Conservation (phyloP, 2,329 filamentous ascomycete species). For the Pseudocercospora musae region DNA sequence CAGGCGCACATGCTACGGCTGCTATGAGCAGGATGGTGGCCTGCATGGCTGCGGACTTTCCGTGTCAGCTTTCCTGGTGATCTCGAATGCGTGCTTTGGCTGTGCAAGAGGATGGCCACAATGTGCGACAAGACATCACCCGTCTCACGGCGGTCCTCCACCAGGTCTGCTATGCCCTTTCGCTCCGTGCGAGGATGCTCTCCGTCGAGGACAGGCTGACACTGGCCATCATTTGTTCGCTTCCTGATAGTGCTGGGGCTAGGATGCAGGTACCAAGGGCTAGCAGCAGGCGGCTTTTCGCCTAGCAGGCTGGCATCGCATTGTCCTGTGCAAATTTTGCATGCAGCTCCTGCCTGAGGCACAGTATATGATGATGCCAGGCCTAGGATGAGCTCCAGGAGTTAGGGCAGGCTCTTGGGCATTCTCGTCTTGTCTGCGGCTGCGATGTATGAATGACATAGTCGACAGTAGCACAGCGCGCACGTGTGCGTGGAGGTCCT, state of each 20-base stretch:
- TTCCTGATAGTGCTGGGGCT: conserved; percentile 3
- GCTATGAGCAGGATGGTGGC: not conserved
- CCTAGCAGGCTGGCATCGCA: not conserved
- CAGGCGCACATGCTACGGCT: not conserved
- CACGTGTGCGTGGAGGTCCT: not conserved
- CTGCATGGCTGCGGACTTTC: not conserved
- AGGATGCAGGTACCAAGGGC: conserved; percentile 4
- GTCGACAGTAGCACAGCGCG: not conserved
- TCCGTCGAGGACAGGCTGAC: conserved; percentile 10
- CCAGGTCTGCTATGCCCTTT: not conserved
- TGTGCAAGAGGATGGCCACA: not conserved
- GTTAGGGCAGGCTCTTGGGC: not conserved
- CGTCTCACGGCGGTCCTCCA: not conserved
- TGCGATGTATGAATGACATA: not conserved
- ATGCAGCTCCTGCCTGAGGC: not conserved
- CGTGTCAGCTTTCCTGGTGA: not conserved
- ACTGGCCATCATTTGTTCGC: conserved; percentile 8
- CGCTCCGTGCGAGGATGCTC: conserved; percentile 3
- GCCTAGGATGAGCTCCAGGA: not conserved
- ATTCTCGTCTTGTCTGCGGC: not conserved
- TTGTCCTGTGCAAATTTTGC: not conserved
- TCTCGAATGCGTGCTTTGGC: not conserved
- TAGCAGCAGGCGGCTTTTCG: not conserved
- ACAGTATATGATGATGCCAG: not conserved
- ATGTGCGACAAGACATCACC: not conserved